Base-by-base conservation (phyloP, 208 protist species). In the Crithidia thermophila region DNA sequence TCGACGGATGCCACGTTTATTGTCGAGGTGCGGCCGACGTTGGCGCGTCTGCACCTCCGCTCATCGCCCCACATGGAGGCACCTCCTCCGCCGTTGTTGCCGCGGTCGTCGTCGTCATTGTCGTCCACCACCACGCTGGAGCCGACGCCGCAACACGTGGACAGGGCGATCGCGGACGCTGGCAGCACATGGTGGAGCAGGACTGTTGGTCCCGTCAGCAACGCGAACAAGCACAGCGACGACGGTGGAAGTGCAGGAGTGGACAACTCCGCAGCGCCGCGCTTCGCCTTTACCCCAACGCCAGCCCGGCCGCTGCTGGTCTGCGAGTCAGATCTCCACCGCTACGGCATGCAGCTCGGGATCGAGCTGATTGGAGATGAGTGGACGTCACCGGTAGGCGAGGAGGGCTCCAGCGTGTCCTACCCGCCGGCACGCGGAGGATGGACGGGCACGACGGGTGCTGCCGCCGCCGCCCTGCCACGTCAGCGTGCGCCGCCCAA, bases 321-420 rank as follows among this genome's bases (percentile, higher is more conserved):
- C 42, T 96, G 88, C 62, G 91, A 94, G 70, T 27, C 75, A 0
- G 77, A 83, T 55, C 46, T 96, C 46, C 74, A 69, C 10, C 75
- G 63, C 30, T 42, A 88, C 49, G 91, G 91, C 34, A 82, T 94
- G 61, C 81, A 88, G 70, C 75, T 96, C n/a, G 88, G 91, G 1
- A 69, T 96, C 11, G 82, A 88, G 66, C 83, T 96, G 25, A 81
- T 94, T 40, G 91, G 91, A 6, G 91, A 96, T 39, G 67, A 20
- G 16, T 96, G 91, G 91, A 85, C 82, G 18, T 2, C 34, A 7
- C 45, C 56, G 14, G 85, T 91, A 6, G 73, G 49, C 27, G 53
- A 60, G 23, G 67, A 64, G 21, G 40, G 70, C 30, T 39, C 50
- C 25, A n/a, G 49, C 31, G 30, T 50, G 14, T 46, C 8, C 16